Evolutionary conservation across 139 green algal genomes (phyloP), one percentile per base, ranked within the genome.

Genomic region (Marvania coccoides): DNA sequence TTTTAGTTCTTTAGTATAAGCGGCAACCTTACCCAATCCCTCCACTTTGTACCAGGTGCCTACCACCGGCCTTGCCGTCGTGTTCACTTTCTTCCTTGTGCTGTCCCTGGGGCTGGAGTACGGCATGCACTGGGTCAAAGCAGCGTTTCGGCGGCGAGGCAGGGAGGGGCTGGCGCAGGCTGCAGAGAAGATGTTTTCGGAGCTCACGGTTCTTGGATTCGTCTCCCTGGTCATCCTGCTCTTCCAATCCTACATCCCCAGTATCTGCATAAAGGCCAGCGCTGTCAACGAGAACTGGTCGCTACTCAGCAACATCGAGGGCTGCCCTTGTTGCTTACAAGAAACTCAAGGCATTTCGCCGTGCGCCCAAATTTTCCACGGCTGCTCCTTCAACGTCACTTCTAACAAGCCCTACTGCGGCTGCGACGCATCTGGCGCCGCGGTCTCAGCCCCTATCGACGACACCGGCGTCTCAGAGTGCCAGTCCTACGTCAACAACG

Each of bases 171-270:
- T 63, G 8, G 55, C 30, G 35, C 19, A 38, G 13, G 57, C 42
- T n/a, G 4, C 61, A 35, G 6, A 46, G 3, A 69, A 69, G 61
- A 34, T 64, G 29, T 33, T 69, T 0, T 3, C n/a, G 33, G 68
- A 74, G 54, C 61, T 74, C 13, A 69, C 68, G 1, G 45, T 74
- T 45, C 68, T 74, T 24, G 68, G 68, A 0, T 69, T 74, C 58
- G 47, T 74, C 39, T 63, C 40, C 3, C 54, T 74, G 10, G 10
- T 74, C 4, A 34, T 74, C 23, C 61, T 37, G 1, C 24, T 55
- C 23, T 69, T 74, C 19, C 3, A 47, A 12, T n/a, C 3, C 4
- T 39, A 34, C 3, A 38, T 73, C 39, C 14, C 13, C 7, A 30
- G 34, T 19, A 60, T 60, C 5, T 73, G 66, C 30, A 23, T 55